These are phyloP conservation scores for Micractinium sp. DNA, from an alignment of 139 green algal genomes.

Conservation along the genomic window DNA sequence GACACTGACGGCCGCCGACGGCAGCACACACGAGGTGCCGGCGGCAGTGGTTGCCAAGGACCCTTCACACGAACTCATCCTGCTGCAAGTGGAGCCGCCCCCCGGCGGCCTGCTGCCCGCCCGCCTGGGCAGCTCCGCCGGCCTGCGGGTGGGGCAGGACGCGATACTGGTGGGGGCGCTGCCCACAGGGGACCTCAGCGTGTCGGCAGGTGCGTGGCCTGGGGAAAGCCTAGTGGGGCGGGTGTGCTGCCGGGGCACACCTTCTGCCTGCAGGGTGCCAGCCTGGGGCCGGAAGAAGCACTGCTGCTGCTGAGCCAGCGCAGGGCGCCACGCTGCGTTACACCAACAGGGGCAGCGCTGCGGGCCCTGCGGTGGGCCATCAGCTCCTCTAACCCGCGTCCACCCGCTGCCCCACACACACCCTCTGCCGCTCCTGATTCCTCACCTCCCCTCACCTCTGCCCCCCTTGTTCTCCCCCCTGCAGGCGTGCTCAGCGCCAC, in stretches of 20 bases:
- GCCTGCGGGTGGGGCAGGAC: conserved; percentile 36
- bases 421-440: neutral
- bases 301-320: neutral
- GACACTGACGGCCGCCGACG: conserved; percentile 8
- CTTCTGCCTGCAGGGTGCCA: neutral
- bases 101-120: neutral
- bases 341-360: too few species aligned
- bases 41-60: conserved; percentile 10
- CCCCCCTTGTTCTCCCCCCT: too few species aligned
- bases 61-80: conserved; percentile 17
- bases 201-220: conserved; percentile 14
- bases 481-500: conserved; percentile 24
- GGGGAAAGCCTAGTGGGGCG: neutral
- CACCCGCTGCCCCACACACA: too few species aligned
- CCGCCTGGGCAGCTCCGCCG: neutral
- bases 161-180: conserved; percentile 17
- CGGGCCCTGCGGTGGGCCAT: too few species aligned
- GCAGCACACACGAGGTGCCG: neutral
- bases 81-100: conserved; percentile 25
- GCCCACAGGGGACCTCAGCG: neutral
- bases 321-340: too few species aligned
- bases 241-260: neutral
- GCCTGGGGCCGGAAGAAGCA: neutral
- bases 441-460: too few species aligned
- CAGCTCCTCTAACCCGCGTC: too few species aligned